A percentile compares a stretch with the other conserved stretches of the same genome.
These are phyloP conservation scores for Alternaria dauci DNA, from an alignment of 2,329 filamentous ascomycete species.

Conservation along the genomic window DNA sequence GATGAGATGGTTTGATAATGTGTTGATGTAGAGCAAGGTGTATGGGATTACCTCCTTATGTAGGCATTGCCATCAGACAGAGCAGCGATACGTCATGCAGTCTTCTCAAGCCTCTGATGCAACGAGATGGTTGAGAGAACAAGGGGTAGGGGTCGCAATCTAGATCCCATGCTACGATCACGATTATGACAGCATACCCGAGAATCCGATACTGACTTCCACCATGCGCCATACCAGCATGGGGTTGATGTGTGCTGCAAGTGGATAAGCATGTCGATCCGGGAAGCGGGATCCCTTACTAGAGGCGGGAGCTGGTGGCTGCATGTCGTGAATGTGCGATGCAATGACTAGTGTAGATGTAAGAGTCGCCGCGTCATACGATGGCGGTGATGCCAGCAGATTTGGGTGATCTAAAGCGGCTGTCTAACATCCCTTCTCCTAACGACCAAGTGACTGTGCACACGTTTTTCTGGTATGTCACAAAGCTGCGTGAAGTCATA, in stretches of 20 bases:
- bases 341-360: slow-evolving; percentile 5
- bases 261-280: slow-evolving; percentile 25
- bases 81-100: slow-evolving; percentile 7
- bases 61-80: neutral
- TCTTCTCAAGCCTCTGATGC: neutral
- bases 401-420: no score
- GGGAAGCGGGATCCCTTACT: slow-evolving; percentile 13
- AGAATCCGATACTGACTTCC: neutral
- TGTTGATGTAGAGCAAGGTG: neutral
- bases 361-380: slow-evolving; percentile 2
- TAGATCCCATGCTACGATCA: slow-evolving; percentile 7
- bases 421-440: neutral
- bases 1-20: neutral
- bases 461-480: neutral
- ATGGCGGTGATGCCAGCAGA: neutral
- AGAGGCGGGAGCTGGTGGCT: slow-evolving; percentile 25
- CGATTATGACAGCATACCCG: slow-evolving; percentile 35
- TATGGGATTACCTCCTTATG: slow-evolving; percentile 4
- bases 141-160: neutral
- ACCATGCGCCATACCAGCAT: slow-evolving; percentile 13
- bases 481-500: neutral
- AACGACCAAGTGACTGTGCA: neutral
- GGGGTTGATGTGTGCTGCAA: slow-evolving; percentile 12
- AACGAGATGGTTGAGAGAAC: neutral
- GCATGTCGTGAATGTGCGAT: slow-evolving; percentile 11